A percentile compares a stretch with the other conserved stretches of the same genome.
Evolutionary conservation across 2,329 filamentous ascomycete species (phyloP).

Genomic region (Geosmithia morbida): DNA sequence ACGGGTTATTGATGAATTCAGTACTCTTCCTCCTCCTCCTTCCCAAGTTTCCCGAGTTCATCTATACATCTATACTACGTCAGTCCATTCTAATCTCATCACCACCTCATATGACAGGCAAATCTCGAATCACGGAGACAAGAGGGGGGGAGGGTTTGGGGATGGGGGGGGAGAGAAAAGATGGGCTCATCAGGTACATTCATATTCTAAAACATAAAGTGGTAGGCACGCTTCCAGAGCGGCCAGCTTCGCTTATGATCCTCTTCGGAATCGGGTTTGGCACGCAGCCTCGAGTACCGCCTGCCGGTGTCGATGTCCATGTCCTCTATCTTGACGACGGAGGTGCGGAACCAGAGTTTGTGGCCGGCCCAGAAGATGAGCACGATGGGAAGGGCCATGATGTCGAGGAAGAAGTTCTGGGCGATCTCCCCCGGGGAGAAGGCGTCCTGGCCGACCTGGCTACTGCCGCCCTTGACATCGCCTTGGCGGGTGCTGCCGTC

Average conservation of each 20-base stretch:
- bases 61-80: no score
- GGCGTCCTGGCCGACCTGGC: slow-evolving; percentile 1
- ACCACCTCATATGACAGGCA: not conserved
- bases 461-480: not conserved
- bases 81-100: not conserved
- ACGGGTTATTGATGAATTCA: not conserved
- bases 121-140: not conserved
- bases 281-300: slow-evolving; percentile 68
- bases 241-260: slow-evolving; percentile 63
- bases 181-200: not conserved
- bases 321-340: slow-evolving; percentile 49
- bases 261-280: slow-evolving; percentile 65
- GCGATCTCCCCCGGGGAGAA: slow-evolving; percentile 31
- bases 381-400: slow-evolving; percentile 56
- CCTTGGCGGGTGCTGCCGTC: not conserved
- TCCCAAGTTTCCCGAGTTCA: not conserved
- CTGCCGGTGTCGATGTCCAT: slow-evolving; percentile 84
- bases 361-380: slow-evolving; percentile 55
- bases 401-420: slow-evolving; percentile 59
- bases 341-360: slow-evolving; percentile 60
- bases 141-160: not conserved
- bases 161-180: not conserved
- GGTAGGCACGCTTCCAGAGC: slow-evolving; percentile 62
- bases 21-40: not conserved
- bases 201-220: slow-evolving; percentile 46